Base-by-base conservation (phyloP, 257 asterid genomes). In the Solanum infundibuliforme region DNA sequence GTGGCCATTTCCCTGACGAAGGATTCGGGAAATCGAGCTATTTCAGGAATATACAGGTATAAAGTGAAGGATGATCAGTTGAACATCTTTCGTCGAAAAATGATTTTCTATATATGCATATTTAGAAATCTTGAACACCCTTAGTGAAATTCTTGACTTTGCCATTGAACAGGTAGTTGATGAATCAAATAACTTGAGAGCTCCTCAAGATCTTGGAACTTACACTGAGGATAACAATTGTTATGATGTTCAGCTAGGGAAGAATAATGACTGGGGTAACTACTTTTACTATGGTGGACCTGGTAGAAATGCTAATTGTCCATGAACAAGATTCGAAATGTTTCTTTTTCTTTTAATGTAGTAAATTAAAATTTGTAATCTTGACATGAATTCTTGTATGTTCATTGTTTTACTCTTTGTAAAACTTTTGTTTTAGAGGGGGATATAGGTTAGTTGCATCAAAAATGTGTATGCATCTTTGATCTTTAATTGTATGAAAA, bases 241-340 rank as follows among this genome's bases (percentile, higher is more conserved):
- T 87, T 96, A 96, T 76, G 88, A 92, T 69, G 92, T 96, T 55
- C 90, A 89, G 83, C 94, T 95, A 12, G 96, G 94, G 16, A 91
- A 89, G 86, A 93, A 88, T 62, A 92, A 90, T 23, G 92, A 86
- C 8, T 96, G 98, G 98, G 98, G 98, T 8, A 88, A 87, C 60
- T 90, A 91, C 90, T 96, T 96, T 91, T 96, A 93, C 94, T 96
- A 83, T 83, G 98, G 98, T 31, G 98, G 98, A 25, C 98, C 98
- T 5, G 98, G 98, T 25, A 94, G 98, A 75, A 96, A 94, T 88
- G 60, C 93, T 9, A 89, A 89, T 62, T 95, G 98, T 88, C 93
- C 92, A 20, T 94, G 92, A 92, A 52, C 65, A 66, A 13, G 29
- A 52, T 14, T 21, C 52, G 27, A 23, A 46, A 31, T 66, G 12